Evolutionary conservation across 192 early-diverging fungal genomes (phyloP).

Genomic region (Geranomyces variabilis): DNA sequence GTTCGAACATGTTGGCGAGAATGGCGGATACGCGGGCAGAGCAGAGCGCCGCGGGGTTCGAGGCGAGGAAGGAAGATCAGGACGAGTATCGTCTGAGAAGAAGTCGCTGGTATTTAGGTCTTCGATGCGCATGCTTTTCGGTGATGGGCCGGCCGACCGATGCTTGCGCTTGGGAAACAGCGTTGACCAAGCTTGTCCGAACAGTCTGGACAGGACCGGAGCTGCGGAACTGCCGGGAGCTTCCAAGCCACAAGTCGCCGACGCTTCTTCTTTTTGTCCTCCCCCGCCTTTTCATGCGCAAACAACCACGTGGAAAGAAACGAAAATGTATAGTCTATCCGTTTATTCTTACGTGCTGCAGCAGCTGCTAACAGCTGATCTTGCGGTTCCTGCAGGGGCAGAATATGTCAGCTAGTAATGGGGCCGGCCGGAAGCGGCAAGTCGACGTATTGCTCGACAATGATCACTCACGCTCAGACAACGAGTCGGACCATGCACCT

Average conservation of each 20-base stretch:
- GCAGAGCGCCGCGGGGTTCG: neutral
- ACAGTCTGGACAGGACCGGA: too few species aligned
- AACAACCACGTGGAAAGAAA: too few species aligned
- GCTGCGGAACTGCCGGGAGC: too few species aligned
- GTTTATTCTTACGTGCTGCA: too few species aligned
- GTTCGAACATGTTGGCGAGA: neutral
- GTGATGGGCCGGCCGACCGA: too few species aligned
- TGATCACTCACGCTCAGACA: conserved; percentile 91
- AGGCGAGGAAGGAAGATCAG: neutral
- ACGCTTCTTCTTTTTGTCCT: too few species aligned
- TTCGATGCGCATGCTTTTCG: conserved; percentile 9
- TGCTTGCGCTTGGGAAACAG: too few species aligned
- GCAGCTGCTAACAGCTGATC: too few species aligned
- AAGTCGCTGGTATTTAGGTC: conserved; percentile 25
- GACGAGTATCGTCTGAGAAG: conserved; percentile 27
- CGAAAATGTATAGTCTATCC: too few species aligned
- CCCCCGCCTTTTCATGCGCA: too few species aligned
- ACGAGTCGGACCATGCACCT: conserved; percentile 84
- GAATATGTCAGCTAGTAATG: conserved; percentile 89
- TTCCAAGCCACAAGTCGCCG: too few species aligned
- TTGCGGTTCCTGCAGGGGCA: conserved; percentile 37
- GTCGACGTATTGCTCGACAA: conserved; percentile 95
- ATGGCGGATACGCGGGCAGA: neutral
- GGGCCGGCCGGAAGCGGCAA: conserved; percentile 88
- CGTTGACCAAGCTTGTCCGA: too few species aligned